Base-by-base conservation (phyloP, 805 yeast species). In the Limtongia smithiae region DNA sequence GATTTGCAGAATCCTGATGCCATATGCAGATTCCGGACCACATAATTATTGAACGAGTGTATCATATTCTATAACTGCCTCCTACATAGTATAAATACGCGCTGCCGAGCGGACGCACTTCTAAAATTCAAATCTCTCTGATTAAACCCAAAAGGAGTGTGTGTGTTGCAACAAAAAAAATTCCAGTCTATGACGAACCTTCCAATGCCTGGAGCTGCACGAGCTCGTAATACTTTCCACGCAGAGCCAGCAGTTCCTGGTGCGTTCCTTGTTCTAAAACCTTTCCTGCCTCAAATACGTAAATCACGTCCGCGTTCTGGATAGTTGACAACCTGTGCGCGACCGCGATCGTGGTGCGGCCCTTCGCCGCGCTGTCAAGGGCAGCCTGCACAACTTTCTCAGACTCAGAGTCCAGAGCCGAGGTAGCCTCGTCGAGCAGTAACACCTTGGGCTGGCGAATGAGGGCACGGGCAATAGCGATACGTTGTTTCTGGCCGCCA, bases 261-360 rank as follows among this genome's bases (percentile, higher is more conserved):
- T 71, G 79, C 2, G 69, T 65, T 4, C 82, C 80, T 9, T 67
- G 61, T 59, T 83, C 89, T 2, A 67, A 65, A 30, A 83, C 76
- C 34, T 67, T 64, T 20, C 90, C 89, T 37, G 70, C 65, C 41
- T 73, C 71, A 46, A 83, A 63, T 48, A 80, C 73, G 40, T 73
- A 72, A 20, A 83, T 79, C 39, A 69, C 68, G 41, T 75, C 70
- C 0, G 88, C 76, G 48, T 74, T 71, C 42, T 70, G 65, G 50
- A 81, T 80, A 0, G 85, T 79, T 54, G 76, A 76, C 68, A 84
- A 71, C 61, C 91, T 71, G 65, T 83, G 91, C 7, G 90, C 90
- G 66, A 83, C 82, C 61, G 89, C 83, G 55, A 83, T 68, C 34
- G 84, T 80, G 1, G 90, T 83, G 60, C 89, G 80, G 28, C 78